Percentiles rank a stretch among this genome's conserved stretches.
Conservation (phyloP, 129 eudicot species). For the Escallonia rubra region DNA sequence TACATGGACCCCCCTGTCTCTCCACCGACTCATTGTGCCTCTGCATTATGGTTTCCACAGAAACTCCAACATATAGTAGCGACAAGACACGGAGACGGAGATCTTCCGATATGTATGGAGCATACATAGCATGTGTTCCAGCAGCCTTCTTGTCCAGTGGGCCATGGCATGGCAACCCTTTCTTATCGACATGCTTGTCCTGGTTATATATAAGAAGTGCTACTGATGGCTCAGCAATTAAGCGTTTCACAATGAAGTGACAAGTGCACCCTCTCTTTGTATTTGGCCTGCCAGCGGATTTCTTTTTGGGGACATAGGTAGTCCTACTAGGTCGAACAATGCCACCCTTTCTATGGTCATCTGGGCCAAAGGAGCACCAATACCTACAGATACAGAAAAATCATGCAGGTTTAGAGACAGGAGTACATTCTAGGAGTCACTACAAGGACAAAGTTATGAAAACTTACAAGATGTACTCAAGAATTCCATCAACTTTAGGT, state of each 20-base stretch:
- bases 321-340: slow-evolving; percentile 78
- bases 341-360: slow-evolving; percentile 89
- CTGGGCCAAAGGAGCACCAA: slow-evolving; percentile 98
- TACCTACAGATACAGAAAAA: slow-evolving; percentile 43
- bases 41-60: slow-evolving; percentile 96
- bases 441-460: background rate
- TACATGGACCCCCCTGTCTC: slow-evolving; percentile 81
- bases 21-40: slow-evolving; percentile 85
- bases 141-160: slow-evolving; percentile 78
- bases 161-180: slow-evolving; percentile 87
- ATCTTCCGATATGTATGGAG: slow-evolving; percentile 89
- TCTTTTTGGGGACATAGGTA: slow-evolving; percentile 68
- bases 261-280: slow-evolving; percentile 96
- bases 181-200: slow-evolving; percentile 81
- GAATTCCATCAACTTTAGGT: slow-evolving; percentile 91
- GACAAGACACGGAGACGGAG: slow-evolving; percentile 83
- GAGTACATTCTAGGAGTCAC: background rate
- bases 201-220: slow-evolving; percentile 78
- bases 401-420: background rate
- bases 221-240: slow-evolving; percentile 80
- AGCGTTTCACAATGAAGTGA: slow-evolving; percentile 87
- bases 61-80: slow-evolving; percentile 78
- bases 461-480: slow-evolving; percentile 81
- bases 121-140: slow-evolving; percentile 95
- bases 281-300: slow-evolving; percentile 81